A percentile compares a stretch with the other conserved stretches of the same genome.
These are phyloP conservation scores for Aspergillus caelatus DNA, from an alignment of 2,329 filamentous ascomycete genomes.

Conservation along the genomic window DNA sequence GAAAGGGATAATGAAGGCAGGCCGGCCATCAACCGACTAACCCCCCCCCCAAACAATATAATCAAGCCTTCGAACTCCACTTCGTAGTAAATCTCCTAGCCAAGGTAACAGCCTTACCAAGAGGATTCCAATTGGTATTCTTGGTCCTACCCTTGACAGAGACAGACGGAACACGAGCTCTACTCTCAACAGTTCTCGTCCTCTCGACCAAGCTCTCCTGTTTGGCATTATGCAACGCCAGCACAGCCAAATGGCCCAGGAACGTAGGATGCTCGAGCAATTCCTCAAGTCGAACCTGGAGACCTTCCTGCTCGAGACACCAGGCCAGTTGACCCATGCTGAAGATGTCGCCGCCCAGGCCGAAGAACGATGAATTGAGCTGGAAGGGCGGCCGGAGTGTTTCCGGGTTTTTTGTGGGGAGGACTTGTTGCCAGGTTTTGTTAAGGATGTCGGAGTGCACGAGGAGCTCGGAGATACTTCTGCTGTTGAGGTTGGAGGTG, in stretches of 20 bases:
- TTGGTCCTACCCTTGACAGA: conserved; percentile 10
- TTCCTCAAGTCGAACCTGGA: conserved; percentile 43
- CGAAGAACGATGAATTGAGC: conserved; percentile 46
- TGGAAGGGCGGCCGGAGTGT: conserved; percentile 31
- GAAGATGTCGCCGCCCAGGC: conserved; percentile 46
- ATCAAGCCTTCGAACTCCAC: conserved; percentile 27
- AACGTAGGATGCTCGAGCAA: conserved; percentile 45
- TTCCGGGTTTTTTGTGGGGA: conserved; percentile 26
- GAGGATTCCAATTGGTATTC: conserved; percentile 23
- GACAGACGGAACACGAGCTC: neutral
- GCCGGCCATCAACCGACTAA: neutral
- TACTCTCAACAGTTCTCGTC: conserved; percentile 2
- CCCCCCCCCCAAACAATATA: neutral
- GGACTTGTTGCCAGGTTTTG: conserved; percentile 44
- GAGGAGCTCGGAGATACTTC: conserved; percentile 42
- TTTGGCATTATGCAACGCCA: conserved; percentile 33
- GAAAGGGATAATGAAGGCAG: neutral
- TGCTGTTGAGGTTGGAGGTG: conserved; percentile 39
- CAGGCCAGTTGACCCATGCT: conserved; percentile 45
- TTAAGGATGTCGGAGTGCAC: conserved; percentile 44
- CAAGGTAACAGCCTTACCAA: conserved; percentile 32
- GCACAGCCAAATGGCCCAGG: conserved; percentile 43
- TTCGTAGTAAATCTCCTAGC: conserved; percentile 30
- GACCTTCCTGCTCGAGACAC: conserved; percentile 44
- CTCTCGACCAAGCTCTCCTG: conserved; percentile 20